phyloP scores from a whole-genome alignment of 257 asterid genomes.

The Anisodus tanguticus region DNA sequence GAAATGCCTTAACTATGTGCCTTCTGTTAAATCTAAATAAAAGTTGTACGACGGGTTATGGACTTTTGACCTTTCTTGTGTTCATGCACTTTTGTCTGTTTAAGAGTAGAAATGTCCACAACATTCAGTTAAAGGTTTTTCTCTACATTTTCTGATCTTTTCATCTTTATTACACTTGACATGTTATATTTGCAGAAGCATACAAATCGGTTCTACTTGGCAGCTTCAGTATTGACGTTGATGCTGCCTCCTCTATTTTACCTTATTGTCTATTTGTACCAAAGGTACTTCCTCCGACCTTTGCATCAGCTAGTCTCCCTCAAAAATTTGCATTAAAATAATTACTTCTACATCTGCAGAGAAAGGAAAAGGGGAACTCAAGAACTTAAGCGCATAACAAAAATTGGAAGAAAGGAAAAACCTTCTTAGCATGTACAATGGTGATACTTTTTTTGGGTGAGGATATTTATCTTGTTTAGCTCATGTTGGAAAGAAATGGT shows the following conservation, averaged over 20 bases:
- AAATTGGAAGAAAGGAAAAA: conserved; percentile 67
- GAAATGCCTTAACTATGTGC: conserved; percentile 2
- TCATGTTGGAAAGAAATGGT: conserved; percentile 14
- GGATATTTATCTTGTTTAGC: neutral
- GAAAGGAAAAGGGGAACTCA: conserved; percentile 63
- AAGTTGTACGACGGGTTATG: neutral
- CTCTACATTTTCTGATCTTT: neutral
- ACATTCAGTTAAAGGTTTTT: neutral
- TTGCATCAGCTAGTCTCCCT: conserved; percentile 12
- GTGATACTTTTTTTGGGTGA: conserved; percentile 22
- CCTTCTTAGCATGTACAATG: conserved; percentile 53
- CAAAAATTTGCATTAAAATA: neutral
- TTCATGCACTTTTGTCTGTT: neutral
- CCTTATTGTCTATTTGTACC: conserved; percentile 66
- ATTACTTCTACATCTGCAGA: conserved; percentile 48
- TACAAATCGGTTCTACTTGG: conserved; percentile 65
- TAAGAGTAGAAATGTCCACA: neutral
- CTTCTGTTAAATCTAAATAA: conserved; percentile 5
- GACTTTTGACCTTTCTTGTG: neutral
- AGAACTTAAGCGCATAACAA: conserved; percentile 68
- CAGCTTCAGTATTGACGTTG: conserved; percentile 66
- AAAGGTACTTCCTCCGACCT: conserved; percentile 56
- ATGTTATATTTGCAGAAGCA: conserved; percentile 65
- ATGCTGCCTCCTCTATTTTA: conserved; percentile 89
- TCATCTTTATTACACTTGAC: neutral